phyloP scores from a whole-genome alignment of 148 eudicot species.

The Cornus suecica region DNA sequence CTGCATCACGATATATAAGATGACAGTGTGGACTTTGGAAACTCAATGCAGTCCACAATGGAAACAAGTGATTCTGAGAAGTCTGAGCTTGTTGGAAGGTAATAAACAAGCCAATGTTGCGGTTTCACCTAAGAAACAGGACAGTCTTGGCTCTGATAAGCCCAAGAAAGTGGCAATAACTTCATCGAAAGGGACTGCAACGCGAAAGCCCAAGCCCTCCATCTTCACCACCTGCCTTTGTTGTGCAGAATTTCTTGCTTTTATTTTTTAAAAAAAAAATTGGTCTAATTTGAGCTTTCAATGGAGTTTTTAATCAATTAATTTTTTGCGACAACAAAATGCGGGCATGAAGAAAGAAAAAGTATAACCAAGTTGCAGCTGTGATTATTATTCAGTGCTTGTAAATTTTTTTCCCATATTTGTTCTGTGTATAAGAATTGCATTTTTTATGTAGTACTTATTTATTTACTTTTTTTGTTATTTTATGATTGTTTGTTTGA shows the following conservation, averaged over 20 bases:
- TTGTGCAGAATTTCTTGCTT: slow-evolving; percentile 26
- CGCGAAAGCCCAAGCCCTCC: slow-evolving; percentile 32
- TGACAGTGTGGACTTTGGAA: slow-evolving; percentile 6
- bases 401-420: too few species aligned
- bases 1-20: slow-evolving; percentile 22
- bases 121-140: slow-evolving; percentile 7
- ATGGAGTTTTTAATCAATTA: slow-evolving; percentile 4
- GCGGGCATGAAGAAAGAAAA: too few species aligned
- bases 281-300: slow-evolving; percentile 4
- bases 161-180: slow-evolving; percentile 11
- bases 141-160: slow-evolving; percentile 8
- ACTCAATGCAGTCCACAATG: too few species aligned
- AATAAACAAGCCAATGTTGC: slow-evolving; percentile 2
- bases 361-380: neutral
- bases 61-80: slow-evolving; percentile 37
- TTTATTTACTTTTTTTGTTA: neutral
- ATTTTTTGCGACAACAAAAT: too few species aligned
- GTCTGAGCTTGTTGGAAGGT: slow-evolving; percentile 18
- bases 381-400: neutral
- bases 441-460: neutral
- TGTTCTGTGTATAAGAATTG: neutral
- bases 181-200: slow-evolving; percentile 24
- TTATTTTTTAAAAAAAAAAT: neutral
- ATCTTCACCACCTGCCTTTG: slow-evolving; percentile 41
- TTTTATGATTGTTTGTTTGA: slow-evolving; percentile 9